phyloP scores from a whole-genome alignment of 768 basidiomycete genomes.

The Megacollybia marginata region DNA sequence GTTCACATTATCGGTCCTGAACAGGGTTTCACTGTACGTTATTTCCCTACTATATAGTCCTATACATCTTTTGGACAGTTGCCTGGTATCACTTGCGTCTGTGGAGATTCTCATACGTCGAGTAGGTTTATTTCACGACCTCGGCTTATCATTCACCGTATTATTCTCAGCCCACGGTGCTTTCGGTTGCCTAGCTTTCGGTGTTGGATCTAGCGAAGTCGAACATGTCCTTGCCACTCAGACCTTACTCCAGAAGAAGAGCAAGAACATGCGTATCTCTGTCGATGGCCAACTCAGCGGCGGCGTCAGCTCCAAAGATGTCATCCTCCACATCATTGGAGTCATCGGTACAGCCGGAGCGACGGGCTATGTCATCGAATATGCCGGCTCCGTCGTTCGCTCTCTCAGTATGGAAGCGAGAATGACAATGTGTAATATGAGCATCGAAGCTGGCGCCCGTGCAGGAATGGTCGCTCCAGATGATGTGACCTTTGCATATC shows the following conservation, averaged over 20 bases:
- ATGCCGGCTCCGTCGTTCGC: constrained; percentile 49
- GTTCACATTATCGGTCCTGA: constrained; percentile 62
- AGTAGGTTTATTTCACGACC: constrained; percentile 27
- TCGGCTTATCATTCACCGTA: not conserved
- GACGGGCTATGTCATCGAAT: constrained; percentile 57
- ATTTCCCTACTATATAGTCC: not conserved
- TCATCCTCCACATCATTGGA: constrained; percentile 58
- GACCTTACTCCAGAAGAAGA: constrained; percentile 51
- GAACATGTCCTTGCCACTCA: constrained; percentile 70
- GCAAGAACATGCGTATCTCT: constrained; percentile 59
- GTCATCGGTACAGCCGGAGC: constrained; percentile 60
- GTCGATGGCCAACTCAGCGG: constrained; percentile 48
- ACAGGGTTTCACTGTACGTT: constrained; percentile 50
- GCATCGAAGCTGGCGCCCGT: constrained; percentile 58
- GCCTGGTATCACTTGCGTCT: constrained; percentile 44
- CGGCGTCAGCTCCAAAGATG: constrained; percentile 55
- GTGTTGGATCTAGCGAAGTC: constrained; percentile 63
- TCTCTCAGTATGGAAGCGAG: constrained; percentile 53
- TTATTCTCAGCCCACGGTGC: constrained; percentile 47
- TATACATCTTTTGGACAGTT: constrained; percentile 17
- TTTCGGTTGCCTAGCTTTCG: constrained; percentile 60
- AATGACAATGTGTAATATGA: constrained; percentile 61
- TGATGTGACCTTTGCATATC: constrained; percentile 52
- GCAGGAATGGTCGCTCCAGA: constrained; percentile 64
- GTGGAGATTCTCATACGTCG: constrained; percentile 63